phyloP scores from a whole-genome alignment of 1,284 basidiomycete genomes.

The Melampsora americana region DNA sequence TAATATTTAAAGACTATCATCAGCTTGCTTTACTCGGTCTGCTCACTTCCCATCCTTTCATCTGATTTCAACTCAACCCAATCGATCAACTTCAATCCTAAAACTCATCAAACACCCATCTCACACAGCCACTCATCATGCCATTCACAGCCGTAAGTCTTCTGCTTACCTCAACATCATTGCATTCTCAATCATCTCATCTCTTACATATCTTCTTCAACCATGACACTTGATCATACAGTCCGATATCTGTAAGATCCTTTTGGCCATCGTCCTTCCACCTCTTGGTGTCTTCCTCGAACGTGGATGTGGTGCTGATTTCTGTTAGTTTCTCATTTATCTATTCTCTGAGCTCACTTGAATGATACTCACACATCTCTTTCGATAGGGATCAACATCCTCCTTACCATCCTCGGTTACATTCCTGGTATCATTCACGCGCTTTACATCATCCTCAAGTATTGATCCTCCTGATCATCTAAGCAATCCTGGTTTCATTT shows the following conservation, averaged over 20 bases:
- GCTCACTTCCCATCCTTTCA: no score
- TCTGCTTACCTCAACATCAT: no score
- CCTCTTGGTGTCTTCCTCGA: constrained; percentile 76
- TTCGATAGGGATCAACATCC: constrained; percentile 36
- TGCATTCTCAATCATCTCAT: no score
- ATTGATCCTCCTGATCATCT: neutral
- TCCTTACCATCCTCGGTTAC: constrained; percentile 41
- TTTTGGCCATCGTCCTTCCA: constrained; percentile 67
- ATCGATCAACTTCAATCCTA: no score
- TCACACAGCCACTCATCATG: constrained; percentile 12
- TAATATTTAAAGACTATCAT: no score
- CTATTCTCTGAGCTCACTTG: neutral
- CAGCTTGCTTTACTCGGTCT: no score
- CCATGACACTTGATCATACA: neutral
- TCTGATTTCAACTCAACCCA: no score
- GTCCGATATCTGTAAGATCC: constrained; percentile 41
- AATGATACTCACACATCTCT: neutral
- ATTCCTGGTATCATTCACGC: constrained; percentile 43
- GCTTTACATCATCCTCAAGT: constrained; percentile 43
- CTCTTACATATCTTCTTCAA: no score
- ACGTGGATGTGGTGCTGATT: constrained; percentile 67
- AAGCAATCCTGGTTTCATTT: neutral
- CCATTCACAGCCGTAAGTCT: constrained; percentile 35
- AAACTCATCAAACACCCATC: no score
- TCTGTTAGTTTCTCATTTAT: constrained; percentile 55